Evolutionary conservation across 352 stramenopile genomes (phyloP).

Genomic region (Phytophthora aleatoria): DNA sequence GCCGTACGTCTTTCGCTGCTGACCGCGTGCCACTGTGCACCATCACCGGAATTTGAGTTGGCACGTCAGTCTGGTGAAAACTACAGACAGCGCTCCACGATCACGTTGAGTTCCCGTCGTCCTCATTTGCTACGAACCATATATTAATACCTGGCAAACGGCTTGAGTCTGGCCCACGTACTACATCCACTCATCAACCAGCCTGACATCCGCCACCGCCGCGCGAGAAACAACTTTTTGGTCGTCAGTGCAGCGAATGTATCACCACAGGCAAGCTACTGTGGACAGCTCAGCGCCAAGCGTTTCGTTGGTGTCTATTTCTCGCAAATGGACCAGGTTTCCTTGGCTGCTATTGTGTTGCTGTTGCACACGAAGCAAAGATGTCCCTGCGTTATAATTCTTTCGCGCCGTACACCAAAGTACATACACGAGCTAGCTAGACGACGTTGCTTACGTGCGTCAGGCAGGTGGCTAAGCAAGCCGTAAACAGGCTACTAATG

Average conservation of each 20-base stretch:
- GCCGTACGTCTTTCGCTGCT: neutral
- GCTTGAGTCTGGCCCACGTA: no score
- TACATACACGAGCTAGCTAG: neutral
- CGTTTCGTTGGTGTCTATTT: conserved; percentile 12
- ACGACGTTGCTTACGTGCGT: neutral
- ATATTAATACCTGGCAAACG: no score
- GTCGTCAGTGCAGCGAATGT: conserved; percentile 1
- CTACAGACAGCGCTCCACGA: no score
- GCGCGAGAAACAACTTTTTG: conserved; percentile 2
- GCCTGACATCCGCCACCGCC: no score
- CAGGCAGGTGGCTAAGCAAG: neutral
- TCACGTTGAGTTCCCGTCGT: no score
- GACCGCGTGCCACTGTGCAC: neutral
- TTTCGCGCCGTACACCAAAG: neutral
- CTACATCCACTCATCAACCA: no score
- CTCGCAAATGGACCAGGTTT: no score
- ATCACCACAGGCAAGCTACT: neutral
- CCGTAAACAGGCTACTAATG: neutral
- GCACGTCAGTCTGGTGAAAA: no score
- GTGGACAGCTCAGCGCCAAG: conserved; percentile 15
- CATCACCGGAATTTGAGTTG: neutral
- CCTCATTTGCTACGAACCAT: no score
- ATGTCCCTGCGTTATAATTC: neutral
- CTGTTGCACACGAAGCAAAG: conserved; percentile 8
- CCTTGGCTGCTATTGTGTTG: neutral